Conservation (phyloP, 306 rosid species). For the Vigna nakashimae region DNA sequence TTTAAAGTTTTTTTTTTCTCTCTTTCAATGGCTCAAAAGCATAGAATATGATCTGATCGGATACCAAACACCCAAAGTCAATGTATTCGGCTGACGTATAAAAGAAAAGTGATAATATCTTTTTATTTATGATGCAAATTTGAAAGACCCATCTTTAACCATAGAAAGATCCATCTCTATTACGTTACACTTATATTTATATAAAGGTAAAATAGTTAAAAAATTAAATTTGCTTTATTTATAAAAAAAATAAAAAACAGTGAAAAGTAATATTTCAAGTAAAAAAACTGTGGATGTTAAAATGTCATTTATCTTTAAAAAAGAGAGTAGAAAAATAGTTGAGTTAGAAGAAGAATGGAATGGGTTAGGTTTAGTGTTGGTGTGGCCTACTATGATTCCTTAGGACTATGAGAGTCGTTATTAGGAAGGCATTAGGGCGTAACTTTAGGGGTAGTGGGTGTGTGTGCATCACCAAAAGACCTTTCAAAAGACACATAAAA, state of each 20-base stretch:
- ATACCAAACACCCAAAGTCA: slow-evolving; percentile 36
- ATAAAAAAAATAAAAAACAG: no score
- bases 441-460: slow-evolving; percentile 46
- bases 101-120: no score
- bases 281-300: no score
- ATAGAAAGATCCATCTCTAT: no score
- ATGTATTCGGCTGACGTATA: slow-evolving; percentile 17
- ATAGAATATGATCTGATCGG: slow-evolving; percentile 31
- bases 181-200: no score
- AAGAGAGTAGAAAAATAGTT: no score
- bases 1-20: background rate
- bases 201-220: no score
- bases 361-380: slow-evolving; percentile 19
- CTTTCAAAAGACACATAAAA: slow-evolving; percentile 50
- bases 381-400: slow-evolving; percentile 40
- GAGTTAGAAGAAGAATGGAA: slow-evolving; percentile 14
- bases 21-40: background rate
- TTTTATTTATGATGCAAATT: no score
- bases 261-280: no score
- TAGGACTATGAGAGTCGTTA: background rate
- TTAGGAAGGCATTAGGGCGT: slow-evolving; percentile 1
- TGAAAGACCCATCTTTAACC: no score
- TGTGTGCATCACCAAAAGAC: slow-evolving; percentile 56
- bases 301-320: no score
- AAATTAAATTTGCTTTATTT: no score